These are phyloP conservation scores for Mortierella sp. DNA, from an alignment of 371 early-diverging fungal species.

Conservation along the genomic window DNA sequence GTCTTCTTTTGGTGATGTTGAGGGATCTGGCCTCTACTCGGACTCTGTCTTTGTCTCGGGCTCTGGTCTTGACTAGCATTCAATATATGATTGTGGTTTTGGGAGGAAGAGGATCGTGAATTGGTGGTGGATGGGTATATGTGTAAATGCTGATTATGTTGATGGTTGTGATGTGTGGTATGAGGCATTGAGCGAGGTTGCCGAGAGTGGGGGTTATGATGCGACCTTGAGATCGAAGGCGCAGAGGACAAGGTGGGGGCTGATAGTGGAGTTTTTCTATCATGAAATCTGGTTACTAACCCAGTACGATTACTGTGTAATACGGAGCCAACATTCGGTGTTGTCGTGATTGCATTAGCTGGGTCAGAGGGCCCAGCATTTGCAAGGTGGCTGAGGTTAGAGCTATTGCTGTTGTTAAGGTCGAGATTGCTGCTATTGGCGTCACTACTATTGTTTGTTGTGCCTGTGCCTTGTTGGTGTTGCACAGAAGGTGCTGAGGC, in stretches of 20 bases:
- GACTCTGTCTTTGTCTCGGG: conserved; percentile 9
- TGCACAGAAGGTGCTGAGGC: conserved; percentile 4
- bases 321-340: neutral
- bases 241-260: neutral
- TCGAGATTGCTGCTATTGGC: neutral
- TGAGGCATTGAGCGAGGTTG: neutral
- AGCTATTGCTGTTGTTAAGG: neutral
- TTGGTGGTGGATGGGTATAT: neutral
- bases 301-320: conserved; percentile 15
- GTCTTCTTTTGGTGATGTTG: neutral
- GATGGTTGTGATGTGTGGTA: conserved; percentile 2
- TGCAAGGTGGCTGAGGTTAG: neutral
- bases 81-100: neutral
- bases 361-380: neutral
- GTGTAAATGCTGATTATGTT: neutral
- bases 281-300: conserved; percentile 28
- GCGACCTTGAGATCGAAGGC: conserved; percentile 17
- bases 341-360: neutral
- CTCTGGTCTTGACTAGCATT: neutral
- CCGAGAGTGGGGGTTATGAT: conserved; percentile 6
- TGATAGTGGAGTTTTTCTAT: neutral
- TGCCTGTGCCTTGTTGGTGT: conserved; percentile 4
- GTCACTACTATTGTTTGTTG: conserved; percentile 3
- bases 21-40: neutral
- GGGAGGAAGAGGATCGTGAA: conserved; percentile 1